Conservation (phyloP, 1,139 yeast genomes). For the Pichiaceae sp. region DNA sequence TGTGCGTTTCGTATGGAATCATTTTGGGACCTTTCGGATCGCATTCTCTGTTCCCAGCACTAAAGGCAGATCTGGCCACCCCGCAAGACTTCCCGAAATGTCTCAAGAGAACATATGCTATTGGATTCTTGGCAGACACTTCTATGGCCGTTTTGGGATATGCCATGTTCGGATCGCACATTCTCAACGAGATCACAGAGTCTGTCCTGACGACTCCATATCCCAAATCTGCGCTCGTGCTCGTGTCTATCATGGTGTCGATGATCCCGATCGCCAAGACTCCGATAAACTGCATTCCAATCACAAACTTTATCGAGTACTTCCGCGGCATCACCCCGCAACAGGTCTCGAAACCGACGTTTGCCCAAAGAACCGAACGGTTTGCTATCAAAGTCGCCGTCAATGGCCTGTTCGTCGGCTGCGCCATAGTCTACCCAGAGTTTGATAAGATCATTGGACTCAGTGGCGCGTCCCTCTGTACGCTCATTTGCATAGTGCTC, state of each 20-base stretch:
- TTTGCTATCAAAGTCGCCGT: slow-evolving; percentile 35
- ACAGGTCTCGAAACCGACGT: slow-evolving; percentile 12
- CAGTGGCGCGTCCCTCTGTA: slow-evolving; percentile 50
- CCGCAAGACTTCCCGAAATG: slow-evolving; percentile 29
- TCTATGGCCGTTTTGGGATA: slow-evolving; percentile 51
- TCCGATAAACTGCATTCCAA: slow-evolving; percentile 52
- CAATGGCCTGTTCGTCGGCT: slow-evolving; percentile 38
- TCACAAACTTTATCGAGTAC: slow-evolving; percentile 39
- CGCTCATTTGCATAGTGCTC: slow-evolving; percentile 45
- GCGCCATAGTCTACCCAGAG: slow-evolving; percentile 50
- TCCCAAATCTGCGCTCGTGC: slow-evolving; percentile 41
- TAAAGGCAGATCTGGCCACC: slow-evolving; percentile 49
- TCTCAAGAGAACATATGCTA: slow-evolving; percentile 28
- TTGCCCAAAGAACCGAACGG: slow-evolving; percentile 5
- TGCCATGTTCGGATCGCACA: slow-evolving; percentile 46
- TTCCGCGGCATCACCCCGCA: slow-evolving; percentile 36
- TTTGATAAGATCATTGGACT: slow-evolving; percentile 50
- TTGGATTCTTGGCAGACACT: slow-evolving; percentile 42
- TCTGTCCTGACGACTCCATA: slow-evolving; percentile 40
- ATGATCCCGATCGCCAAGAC: slow-evolving; percentile 51
- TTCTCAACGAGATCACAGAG: slow-evolving; percentile 48
- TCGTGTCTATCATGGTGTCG: slow-evolving; percentile 42
- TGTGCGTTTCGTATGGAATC: slow-evolving; percentile 46
- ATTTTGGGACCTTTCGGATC: slow-evolving; percentile 59
- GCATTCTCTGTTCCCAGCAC: slow-evolving; percentile 53